A percentile compares a stretch with the other conserved stretches of the same genome.
Evolutionary conservation across 1,284 basidiomycete genomes (phyloP).

Genomic region (Cryptococcus deneoformans): DNA sequence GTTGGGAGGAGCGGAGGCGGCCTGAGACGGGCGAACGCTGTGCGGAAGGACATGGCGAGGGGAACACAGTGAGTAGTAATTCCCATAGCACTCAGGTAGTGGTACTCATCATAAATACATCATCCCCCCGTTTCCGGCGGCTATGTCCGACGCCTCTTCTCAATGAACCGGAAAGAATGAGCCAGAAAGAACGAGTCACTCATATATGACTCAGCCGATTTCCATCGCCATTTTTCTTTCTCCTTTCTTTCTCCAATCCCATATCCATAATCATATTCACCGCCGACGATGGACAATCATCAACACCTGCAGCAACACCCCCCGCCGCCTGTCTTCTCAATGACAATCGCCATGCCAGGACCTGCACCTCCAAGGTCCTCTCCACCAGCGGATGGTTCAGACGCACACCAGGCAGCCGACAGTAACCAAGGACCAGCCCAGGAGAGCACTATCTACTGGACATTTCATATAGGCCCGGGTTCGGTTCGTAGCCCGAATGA

Average conservation of each 20-base stretch:
- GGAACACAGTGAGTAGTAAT: no score
- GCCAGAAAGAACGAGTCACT: background rate
- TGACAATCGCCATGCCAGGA: constrained; percentile 5
- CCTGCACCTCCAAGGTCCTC: background rate
- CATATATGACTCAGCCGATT: background rate
- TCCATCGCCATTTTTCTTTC: background rate
- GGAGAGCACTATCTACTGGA: constrained; percentile 5
- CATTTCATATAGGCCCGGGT: constrained; percentile 11
- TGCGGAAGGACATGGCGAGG: background rate
- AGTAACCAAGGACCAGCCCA: background rate
- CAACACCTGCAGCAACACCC: background rate
- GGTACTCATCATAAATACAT: no score
- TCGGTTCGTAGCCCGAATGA: background rate
- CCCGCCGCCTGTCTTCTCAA: constrained; percentile 2
- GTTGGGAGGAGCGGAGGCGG: constrained; percentile 23
- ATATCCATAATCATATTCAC: background rate
- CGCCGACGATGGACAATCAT: background rate
- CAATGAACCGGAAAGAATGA: background rate
- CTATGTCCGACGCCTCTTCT: no score
- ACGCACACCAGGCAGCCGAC: background rate
- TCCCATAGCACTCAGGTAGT: no score
- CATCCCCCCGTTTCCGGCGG: no score
- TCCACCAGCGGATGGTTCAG: background rate
- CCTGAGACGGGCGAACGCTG: constrained; percentile 6
- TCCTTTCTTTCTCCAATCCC: background rate